Evolutionary conservation across 1,284 basidiomycete species (phyloP).

Genomic region (Phellopilus nigrolimitatus): DNA sequence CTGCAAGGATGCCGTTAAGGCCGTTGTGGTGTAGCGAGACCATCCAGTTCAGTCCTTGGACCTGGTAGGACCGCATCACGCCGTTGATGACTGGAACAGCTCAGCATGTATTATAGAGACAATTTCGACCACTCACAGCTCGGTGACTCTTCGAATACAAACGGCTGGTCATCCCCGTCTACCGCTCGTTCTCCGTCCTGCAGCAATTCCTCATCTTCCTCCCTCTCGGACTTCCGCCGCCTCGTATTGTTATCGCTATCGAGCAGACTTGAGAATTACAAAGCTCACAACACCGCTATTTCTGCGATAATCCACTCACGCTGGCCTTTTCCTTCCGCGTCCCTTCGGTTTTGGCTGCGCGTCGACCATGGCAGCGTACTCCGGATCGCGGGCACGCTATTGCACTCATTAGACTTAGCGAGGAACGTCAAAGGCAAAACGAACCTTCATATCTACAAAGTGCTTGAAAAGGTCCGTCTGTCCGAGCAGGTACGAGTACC

Average conservation of each 20-base stretch:
- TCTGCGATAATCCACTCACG: slow-evolving; percentile 58
- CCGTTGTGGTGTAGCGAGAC: slow-evolving; percentile 89
- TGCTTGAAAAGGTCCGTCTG: slow-evolving; percentile 96
- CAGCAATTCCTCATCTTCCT: slow-evolving; percentile 94
- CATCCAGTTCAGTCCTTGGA: slow-evolving; percentile 99
- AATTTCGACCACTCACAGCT: slow-evolving; percentile 57
- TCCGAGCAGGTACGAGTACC: slow-evolving; percentile 90
- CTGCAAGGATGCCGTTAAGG: slow-evolving; percentile 89
- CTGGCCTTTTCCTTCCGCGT: slow-evolving; percentile 74
- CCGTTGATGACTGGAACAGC: slow-evolving; percentile 74
- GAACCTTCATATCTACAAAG: slow-evolving; percentile 90
- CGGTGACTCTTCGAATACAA: slow-evolving; percentile 90
- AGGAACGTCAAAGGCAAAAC: slow-evolving; percentile 17
- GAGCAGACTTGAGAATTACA: not conserved
- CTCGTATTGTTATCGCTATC: slow-evolving; percentile 69
- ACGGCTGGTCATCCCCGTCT: slow-evolving; percentile 80
- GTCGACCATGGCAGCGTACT: slow-evolving; percentile 88
- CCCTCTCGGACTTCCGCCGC: slow-evolving; percentile 95
- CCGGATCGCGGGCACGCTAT: slow-evolving; percentile 86
- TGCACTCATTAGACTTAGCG: slow-evolving; percentile 13
- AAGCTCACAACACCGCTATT: no score
- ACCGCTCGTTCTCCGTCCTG: slow-evolving; percentile 80
- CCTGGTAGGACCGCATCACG: slow-evolving; percentile 89
- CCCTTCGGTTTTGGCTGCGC: slow-evolving; percentile 78
- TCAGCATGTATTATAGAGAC: slow-evolving; percentile 17